Conservation (phyloP, 768 basidiomycete species). For the Calocera cornea region DNA sequence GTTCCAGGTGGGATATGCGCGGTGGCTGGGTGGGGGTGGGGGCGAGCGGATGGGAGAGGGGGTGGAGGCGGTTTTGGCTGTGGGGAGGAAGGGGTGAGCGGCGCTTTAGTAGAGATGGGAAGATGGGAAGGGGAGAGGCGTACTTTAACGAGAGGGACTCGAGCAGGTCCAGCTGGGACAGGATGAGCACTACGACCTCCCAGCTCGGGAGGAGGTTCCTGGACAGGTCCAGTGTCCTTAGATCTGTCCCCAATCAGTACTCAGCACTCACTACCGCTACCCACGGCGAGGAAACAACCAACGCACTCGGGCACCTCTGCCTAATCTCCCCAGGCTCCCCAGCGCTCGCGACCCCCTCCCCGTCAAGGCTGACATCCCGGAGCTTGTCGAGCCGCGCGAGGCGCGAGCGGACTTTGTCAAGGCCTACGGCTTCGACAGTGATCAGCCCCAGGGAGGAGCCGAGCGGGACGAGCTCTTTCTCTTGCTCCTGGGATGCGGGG, state of each 20-base stretch:
- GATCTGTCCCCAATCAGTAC: slow-evolving; percentile 41
- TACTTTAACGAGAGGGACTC: slow-evolving; percentile 67
- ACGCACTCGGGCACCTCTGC: slow-evolving; percentile 56
- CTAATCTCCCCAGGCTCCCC: slow-evolving; percentile 38
- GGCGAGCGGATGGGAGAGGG: slow-evolving; percentile 24
- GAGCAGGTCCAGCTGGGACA: slow-evolving; percentile 45
- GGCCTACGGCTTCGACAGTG: slow-evolving; percentile 69
- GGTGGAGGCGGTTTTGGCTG: slow-evolving; percentile 56
- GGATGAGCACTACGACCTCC: slow-evolving; percentile 52
- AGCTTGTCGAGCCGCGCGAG: slow-evolving; percentile 53
- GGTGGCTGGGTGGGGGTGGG: slow-evolving; percentile 42
- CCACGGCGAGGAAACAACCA: slow-evolving; percentile 10
- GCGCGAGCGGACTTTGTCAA: slow-evolving; percentile 64
- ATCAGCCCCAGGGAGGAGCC: slow-evolving; percentile 77
- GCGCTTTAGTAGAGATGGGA: too few species aligned
- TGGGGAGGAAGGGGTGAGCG: too few species aligned
- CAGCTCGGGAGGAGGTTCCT: slow-evolving; percentile 58
- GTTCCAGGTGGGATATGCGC: slow-evolving; percentile 50
- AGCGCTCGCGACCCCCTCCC: slow-evolving; percentile 41
- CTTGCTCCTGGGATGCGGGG: slow-evolving; percentile 5
- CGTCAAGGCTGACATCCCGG: slow-evolving; percentile 69
- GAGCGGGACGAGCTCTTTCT: slow-evolving; percentile 51
- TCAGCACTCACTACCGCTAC: slow-evolving; percentile 11
- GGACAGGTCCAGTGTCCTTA: slow-evolving; percentile 72
- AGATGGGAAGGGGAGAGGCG: slow-evolving; percentile 21